These are phyloP conservation scores for Collybiopsis luxurians DNA, from an alignment of 768 basidiomycete species.

Conservation along the genomic window DNA sequence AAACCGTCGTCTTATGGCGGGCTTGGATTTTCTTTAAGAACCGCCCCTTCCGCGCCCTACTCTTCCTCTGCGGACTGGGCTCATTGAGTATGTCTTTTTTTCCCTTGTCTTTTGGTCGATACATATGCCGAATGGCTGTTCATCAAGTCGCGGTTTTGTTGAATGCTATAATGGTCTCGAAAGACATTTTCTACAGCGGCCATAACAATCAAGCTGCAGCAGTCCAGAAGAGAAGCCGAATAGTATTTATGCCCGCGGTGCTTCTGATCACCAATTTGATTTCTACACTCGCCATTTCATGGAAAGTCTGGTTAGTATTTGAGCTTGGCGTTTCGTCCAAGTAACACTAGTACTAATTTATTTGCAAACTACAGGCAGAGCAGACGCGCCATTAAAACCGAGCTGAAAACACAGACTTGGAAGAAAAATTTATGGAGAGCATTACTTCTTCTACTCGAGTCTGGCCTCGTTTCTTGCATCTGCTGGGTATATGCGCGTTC, in stretches of 20 bases:
- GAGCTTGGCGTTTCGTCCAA: not conserved
- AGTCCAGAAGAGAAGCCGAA: too few species aligned
- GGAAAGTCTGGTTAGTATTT: not conserved
- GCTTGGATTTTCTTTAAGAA: slow-evolving; percentile 1
- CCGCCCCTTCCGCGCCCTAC: not conserved
- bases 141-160: not conserved
- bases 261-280: not conserved
- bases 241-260: not conserved
- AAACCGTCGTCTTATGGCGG: not conserved
- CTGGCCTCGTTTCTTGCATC: not conserved
- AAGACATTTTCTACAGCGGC: not conserved
- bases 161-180: not conserved
- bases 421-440: not conserved
- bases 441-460: not conserved
- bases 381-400: not conserved
- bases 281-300: not conserved
- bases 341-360: not conserved
- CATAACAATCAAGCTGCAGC: too few species aligned
- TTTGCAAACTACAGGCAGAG: too few species aligned
- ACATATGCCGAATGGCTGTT: not conserved
- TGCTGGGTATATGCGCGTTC: not conserved
- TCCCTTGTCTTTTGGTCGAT: not conserved
- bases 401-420: not conserved
- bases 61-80: not conserved
- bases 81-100: not conserved